Conservation (phyloP, 2,329 filamentous ascomycete species). For the Waltergamsia citrina region DNA sequence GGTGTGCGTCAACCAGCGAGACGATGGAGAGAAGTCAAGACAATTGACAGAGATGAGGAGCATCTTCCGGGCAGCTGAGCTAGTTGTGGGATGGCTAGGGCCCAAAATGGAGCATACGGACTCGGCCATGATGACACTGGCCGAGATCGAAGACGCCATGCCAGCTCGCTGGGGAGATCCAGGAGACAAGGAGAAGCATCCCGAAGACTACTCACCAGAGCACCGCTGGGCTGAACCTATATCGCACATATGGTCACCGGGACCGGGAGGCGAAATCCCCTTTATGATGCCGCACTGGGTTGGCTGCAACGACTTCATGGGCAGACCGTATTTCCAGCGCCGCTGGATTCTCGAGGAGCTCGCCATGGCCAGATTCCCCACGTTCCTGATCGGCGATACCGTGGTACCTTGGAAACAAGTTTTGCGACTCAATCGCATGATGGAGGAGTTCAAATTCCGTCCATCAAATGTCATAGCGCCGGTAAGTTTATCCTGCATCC, state of each 20-base stretch:
- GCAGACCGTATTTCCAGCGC: slow-evolving; percentile 15
- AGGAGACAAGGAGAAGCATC: slow-evolving; percentile 13
- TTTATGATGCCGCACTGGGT: slow-evolving; percentile 9
- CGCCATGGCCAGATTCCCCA: slow-evolving; percentile 10
- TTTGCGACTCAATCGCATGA: slow-evolving; percentile 15
- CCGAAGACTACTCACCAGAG: slow-evolving; percentile 15
- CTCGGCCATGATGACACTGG: slow-evolving; percentile 7
- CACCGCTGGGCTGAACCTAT: slow-evolving; percentile 12
- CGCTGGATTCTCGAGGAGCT: slow-evolving; percentile 19
- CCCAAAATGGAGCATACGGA: slow-evolving; percentile 10
- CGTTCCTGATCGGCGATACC: slow-evolving; percentile 16
- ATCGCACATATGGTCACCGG: slow-evolving; percentile 10
- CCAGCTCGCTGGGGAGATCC: slow-evolving; percentile 16
- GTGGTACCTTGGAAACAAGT: slow-evolving; percentile 18
- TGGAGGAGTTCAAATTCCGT: slow-evolving; percentile 16
- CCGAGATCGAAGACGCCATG: slow-evolving; percentile 13
- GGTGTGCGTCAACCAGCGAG: slow-evolving; percentile 10
- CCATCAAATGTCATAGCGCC: slow-evolving; percentile 10
- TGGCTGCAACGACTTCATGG: slow-evolving; percentile 13
- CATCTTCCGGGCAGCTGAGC: slow-evolving; percentile 10
- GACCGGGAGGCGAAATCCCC: slow-evolving; percentile 8
- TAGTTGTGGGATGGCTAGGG: slow-evolving; percentile 15
- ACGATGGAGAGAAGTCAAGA: slow-evolving; percentile 6
- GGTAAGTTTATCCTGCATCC: slow-evolving; percentile 4
- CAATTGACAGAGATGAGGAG: slow-evolving; percentile 6